Evolutionary conservation across 805 yeast genomes (phyloP).

Genomic region (Starmerella roubikii): DNA sequence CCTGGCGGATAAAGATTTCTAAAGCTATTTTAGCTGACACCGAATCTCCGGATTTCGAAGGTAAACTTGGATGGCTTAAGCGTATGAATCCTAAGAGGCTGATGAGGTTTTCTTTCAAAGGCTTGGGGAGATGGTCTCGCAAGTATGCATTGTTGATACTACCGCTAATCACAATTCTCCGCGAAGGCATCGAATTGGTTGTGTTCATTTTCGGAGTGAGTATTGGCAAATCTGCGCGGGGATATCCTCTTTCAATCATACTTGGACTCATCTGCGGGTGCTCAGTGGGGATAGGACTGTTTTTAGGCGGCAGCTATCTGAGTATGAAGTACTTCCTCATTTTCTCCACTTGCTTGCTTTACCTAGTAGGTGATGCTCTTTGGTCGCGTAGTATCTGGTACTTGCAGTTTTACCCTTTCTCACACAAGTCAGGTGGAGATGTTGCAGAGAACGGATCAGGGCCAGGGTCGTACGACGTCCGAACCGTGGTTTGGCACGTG

Average conservation of each 20-base stretch:
- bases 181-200: slow-evolving; percentile 96
- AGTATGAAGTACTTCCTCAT: slow-evolving; percentile 83
- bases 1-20: slow-evolving; percentile 94
- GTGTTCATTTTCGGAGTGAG: slow-evolving; percentile 96
- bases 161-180: slow-evolving; percentile 78
- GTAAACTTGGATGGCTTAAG: slow-evolving; percentile 13
- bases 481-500: slow-evolving; percentile 80
- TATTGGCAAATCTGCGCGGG: slow-evolving; percentile 44
- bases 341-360: slow-evolving; percentile 75
- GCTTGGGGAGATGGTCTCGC: slow-evolving; percentile 32
- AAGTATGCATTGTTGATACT: slow-evolving; percentile 80
- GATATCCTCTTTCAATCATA: slow-evolving; percentile 90
- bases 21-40: slow-evolving; percentile 43
- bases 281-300: slow-evolving; percentile 53
- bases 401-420: slow-evolving; percentile 58
- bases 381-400: slow-evolving; percentile 90
- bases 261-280: slow-evolving; percentile 74
- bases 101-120: slow-evolving; percentile 19
- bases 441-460: slow-evolving; percentile 88
- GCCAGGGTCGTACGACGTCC: slow-evolving; percentile 83
- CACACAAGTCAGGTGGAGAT: slow-evolving; percentile 74
- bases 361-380: slow-evolving; percentile 81
- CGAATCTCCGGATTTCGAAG: slow-evolving; percentile 16
- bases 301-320: slow-evolving; percentile 66
- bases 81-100: slow-evolving; percentile 12